Percentiles rank a stretch among this genome's conserved stretches.
Conservation (phyloP, 2,329 filamentous ascomycete species). For the Aspergillus piperis region DNA sequence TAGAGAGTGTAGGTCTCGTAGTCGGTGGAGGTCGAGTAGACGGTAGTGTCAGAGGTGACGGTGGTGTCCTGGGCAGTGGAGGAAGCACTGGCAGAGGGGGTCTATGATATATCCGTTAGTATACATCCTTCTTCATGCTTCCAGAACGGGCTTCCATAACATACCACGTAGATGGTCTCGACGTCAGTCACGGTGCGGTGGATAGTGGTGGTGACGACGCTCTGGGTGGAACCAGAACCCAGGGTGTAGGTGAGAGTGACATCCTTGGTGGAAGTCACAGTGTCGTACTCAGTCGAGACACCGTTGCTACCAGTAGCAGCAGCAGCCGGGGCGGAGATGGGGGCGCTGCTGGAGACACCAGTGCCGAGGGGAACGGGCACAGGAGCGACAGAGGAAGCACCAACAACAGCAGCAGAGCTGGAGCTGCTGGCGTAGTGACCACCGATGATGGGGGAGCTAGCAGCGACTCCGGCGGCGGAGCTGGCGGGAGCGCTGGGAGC, state of each 20-base stretch:
- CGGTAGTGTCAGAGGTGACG: constrained; percentile 31
- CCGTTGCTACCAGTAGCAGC: neutral
- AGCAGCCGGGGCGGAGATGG: constrained; percentile 7
- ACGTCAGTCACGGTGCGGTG: constrained; percentile 33
- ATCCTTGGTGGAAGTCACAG: constrained; percentile 25
- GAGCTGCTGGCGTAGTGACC: constrained; percentile 1
- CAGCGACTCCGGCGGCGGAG: constrained; percentile 10
- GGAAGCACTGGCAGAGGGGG: constrained; percentile 8
- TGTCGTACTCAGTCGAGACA: constrained; percentile 11
- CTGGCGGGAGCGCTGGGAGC: constrained; percentile 13
- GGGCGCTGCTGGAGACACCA: constrained; percentile 16
- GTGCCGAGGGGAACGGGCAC: constrained; percentile 26
- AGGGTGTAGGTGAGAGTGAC: constrained; percentile 45
- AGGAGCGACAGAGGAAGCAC: constrained; percentile 13
- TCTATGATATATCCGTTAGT: constrained; percentile 7
- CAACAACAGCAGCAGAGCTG: neutral
- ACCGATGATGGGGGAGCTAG: constrained; percentile 6
- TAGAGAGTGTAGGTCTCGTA: constrained; percentile 27
- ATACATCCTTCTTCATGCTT: neutral
- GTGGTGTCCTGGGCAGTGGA: constrained; percentile 2
- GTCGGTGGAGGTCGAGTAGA: constrained; percentile 25
- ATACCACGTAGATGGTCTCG: constrained; percentile 31
- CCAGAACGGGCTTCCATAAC: constrained; percentile 10
- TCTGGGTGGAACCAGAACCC: constrained; percentile 36
- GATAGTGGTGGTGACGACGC: constrained; percentile 42